A percentile compares a stretch with the other conserved stretches of the same genome.
phyloP scores from a whole-genome alignment of 169 alveolate species.

The Eimeria sp. region DNA sequence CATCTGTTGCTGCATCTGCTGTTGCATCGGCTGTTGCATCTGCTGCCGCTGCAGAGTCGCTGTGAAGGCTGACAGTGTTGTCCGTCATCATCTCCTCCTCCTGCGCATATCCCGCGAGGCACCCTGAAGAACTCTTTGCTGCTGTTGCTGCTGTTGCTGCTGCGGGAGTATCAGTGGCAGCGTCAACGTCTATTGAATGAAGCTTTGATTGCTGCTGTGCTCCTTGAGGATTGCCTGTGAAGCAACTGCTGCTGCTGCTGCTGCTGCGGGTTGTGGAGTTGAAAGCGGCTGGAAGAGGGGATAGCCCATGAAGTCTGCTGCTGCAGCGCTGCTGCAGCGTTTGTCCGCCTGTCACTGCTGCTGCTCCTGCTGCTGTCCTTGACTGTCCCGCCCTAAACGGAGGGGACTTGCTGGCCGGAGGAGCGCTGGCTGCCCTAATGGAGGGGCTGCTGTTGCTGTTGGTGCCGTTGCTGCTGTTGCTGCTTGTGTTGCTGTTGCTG shows the following conservation, averaged over 20 bases:
- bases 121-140: neutral
- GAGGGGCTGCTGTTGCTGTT: constrained; percentile 43
- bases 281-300: constrained; percentile 25
- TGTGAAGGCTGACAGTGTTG: neutral
- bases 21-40: neutral
- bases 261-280: constrained; percentile 44
- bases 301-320: constrained; percentile 53
- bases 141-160: constrained; percentile 53
- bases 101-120: neutral
- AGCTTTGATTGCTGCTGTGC: constrained; percentile 30
- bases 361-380: constrained; percentile 35
- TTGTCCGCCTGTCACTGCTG: constrained; percentile 27
- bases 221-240: constrained; percentile 2
- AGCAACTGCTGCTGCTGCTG: constrained; percentile 45
- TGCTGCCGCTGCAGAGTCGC: constrained; percentile 40
- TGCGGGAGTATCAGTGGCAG: constrained; percentile 1
- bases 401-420: constrained; percentile 68
- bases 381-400: constrained; percentile 37
- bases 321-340: constrained; percentile 66
- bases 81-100: constrained; percentile 2
- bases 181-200: neutral
- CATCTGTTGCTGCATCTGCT: constrained; percentile 39
- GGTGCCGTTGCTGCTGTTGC: constrained; percentile 61
- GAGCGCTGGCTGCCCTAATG: neutral
- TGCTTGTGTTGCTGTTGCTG: neutral